Percentiles rank a stretch among this genome's conserved stretches.
Conservation (phyloP, 768 basidiomycete genomes). For the Favolaschia claudopus region DNA sequence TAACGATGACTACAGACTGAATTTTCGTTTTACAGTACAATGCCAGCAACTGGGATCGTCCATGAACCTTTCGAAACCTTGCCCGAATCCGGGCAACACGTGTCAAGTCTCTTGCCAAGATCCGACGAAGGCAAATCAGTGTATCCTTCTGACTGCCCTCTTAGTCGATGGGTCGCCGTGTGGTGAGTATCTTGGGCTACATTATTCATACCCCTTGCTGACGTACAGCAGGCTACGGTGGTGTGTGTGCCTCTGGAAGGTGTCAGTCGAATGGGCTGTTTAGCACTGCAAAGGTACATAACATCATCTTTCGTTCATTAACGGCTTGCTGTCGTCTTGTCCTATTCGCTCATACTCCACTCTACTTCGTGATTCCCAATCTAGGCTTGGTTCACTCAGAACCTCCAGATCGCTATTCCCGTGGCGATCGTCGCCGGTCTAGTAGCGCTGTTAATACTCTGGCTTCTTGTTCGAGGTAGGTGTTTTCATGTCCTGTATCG, state of each 20-base stretch:
- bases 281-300: conserved; percentile 65
- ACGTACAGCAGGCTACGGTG: conserved; percentile 65
- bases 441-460: conserved; percentile 65
- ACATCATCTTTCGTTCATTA: background rate
- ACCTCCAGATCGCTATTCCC: conserved; percentile 82
- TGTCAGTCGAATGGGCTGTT: conserved; percentile 69
- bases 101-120: conserved; percentile 87
- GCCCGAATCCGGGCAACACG: conserved; percentile 64
- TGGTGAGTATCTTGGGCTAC: conserved; percentile 52
- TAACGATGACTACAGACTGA: conserved; percentile 20
- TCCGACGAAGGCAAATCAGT: conserved; percentile 65
- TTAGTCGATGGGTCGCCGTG: conserved; percentile 87
- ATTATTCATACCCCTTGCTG: conserved; percentile 20
- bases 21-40: conserved; percentile 57
- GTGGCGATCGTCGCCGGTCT: conserved; percentile 77
- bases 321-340: conserved; percentile 5
- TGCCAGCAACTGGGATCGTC: conserved; percentile 77
- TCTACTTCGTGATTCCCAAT: no score
- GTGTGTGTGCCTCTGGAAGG: conserved; percentile 65
- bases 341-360: conserved; percentile 7
- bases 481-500: background rate
- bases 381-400: conserved; percentile 80
- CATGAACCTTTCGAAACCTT: conserved; percentile 72
- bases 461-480: conserved; percentile 53
- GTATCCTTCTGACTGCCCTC: conserved; percentile 72